A percentile compares a stretch with the other conserved stretches of the same genome.
These are phyloP conservation scores for Ophiocordyceps camponoti-leonardi DNA, from an alignment of 2,329 filamentous ascomycete species.

Conservation along the genomic window DNA sequence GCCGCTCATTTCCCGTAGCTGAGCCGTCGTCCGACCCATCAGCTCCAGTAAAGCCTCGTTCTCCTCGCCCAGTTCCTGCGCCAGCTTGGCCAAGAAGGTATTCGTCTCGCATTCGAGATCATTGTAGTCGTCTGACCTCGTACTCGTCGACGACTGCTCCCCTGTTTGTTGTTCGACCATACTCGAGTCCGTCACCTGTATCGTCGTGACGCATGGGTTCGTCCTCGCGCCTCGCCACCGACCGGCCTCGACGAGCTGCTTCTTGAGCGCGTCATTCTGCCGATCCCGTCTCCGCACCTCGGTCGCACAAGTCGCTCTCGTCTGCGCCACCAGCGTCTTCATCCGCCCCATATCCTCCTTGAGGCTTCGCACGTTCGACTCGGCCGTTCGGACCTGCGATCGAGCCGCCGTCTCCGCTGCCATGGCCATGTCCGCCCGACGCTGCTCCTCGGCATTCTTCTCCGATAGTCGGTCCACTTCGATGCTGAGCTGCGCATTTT, in stretches of 20 bases:
- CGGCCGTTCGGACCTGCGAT: conserved; percentile 54
- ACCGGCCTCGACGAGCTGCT: conserved; percentile 58
- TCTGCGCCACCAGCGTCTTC: conserved; percentile 65
- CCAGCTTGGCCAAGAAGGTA: conserved; percentile 72
- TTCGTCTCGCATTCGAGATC: conserved; percentile 76
- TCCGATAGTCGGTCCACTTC: conserved; percentile 45
- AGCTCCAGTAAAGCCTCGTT: conserved; percentile 69
- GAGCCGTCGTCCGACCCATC: conserved; percentile 52
- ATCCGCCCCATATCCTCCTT: conserved; percentile 71
- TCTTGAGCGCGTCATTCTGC: conserved; percentile 77
- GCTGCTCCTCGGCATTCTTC: conserved; percentile 34
- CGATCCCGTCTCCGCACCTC: conserved; percentile 82
- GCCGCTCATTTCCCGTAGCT: conserved; percentile 53
- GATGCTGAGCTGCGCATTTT: conserved; percentile 54
- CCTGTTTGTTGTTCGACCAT: conserved; percentile 24
- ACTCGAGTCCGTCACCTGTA: conserved; percentile 36
- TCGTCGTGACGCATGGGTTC: conserved; percentile 36
- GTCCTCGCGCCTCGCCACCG: conserved; percentile 40
- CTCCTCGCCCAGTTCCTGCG: conserved; percentile 72
- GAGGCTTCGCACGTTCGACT: conserved; percentile 55
- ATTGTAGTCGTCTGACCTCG: conserved; percentile 37
- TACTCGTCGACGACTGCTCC: conserved; percentile 5
- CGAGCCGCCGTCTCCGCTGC: conserved; percentile 55
- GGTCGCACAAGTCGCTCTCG: conserved; percentile 72
- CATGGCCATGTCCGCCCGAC: conserved; percentile 40